Evolutionary conservation across 306 rosid genomes (phyloP), one percentile per base, ranked within the genome.

Genomic region (Lathyrus oleraceus): DNA sequence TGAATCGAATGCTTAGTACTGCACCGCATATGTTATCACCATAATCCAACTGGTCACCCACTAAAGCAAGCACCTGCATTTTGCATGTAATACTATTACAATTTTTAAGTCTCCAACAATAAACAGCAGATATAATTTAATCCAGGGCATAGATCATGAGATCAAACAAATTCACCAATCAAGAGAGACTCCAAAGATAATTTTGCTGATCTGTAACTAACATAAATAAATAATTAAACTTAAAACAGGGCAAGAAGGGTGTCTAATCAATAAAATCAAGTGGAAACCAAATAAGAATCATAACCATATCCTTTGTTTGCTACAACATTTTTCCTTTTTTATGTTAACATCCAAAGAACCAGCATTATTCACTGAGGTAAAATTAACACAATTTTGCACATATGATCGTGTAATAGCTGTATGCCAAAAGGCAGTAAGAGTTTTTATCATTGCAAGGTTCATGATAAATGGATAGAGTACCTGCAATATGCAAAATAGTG

Each of bases 1-100:
- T 93, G 88, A 93, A 90, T 39, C 97, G 92, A 75, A 90, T 81
- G 86, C 96, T 93, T 76, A 93, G 89, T 32, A 93, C 98, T 0
- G 87, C 96, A 56, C 98, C 98, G 16, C 98, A 90, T 69, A 93
- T 83, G 86, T 90, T 84, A 70, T 88, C 94, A 67, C 98, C 94
- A 52, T 76, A 88, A 58, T 88, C 98, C 76, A 93, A 86, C 74
- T 93, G 98, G 71, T 93, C 94, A 57, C 97, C 97, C 63, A 90
- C 90, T 66, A 93, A 80, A 36, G 97, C 98, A 69, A 93, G 97
- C 69, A 88, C 96, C 97, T 93, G 80, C 72, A 63, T 8, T 54
- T 42, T 72, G 52, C 76, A 73, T 39, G 68, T 49, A 42, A 58
- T 28, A 44, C 62, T 23, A 59, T 65, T 72, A 56, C 19, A 58